phyloP scores from a whole-genome alignment of 2,329 filamentous ascomycete species.

The Penicillium aurantiogriseum region DNA sequence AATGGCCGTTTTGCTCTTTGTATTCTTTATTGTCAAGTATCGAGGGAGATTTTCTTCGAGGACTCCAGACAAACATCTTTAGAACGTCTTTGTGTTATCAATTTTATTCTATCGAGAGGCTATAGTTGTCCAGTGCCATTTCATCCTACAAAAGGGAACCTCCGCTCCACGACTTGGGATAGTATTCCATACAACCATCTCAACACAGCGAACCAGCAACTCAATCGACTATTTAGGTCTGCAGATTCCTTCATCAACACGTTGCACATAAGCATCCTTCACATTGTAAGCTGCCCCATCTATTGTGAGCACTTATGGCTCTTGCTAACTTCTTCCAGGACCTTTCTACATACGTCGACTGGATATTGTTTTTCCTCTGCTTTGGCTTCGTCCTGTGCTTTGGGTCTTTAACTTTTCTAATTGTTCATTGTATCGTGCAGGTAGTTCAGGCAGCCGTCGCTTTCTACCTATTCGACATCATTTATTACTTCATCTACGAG shows the following conservation, averaged over 20 bases:
- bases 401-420: not conserved
- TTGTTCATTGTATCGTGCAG: not conserved
- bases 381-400: not conserved
- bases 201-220: not conserved
- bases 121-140: not conserved
- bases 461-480: not conserved
- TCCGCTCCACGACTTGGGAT: not conserved
- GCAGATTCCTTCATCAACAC: not conserved
- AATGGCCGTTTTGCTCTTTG: constrained; percentile 1
- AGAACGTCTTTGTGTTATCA: not conserved
- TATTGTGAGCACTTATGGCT: not conserved
- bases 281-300: not conserved
- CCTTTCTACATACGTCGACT: not conserved
- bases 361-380: not conserved
- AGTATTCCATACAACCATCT: not conserved
- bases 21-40: not conserved
- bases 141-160: not conserved
- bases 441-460: not conserved
- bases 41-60: not conserved
- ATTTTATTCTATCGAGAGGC: not conserved
- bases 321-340: not conserved
- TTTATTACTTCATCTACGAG: not conserved
- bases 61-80: not conserved
- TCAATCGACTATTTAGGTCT: not conserved
- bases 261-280: not conserved